Evolutionary conservation across 2,329 filamentous ascomycete genomes (phyloP).

Genomic region (Graphium sp.): DNA sequence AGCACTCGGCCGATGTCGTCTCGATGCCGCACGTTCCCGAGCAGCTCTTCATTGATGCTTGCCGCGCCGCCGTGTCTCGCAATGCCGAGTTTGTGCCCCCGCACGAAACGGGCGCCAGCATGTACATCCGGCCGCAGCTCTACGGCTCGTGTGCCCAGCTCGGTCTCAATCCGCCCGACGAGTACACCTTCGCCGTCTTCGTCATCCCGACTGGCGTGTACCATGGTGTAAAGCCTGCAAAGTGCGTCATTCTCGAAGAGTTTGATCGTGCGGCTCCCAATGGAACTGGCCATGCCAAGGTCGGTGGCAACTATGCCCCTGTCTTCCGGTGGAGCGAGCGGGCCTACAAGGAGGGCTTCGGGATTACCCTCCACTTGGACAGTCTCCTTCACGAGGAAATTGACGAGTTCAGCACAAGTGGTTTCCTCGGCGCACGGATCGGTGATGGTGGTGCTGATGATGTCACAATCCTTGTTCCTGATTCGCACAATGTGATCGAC

Average conservation of each 20-base stretch:
- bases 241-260: slow-evolving; percentile 73
- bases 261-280: slow-evolving; percentile 90
- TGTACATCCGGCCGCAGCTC: slow-evolving; percentile 82
- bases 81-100: slow-evolving; percentile 89
- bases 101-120: slow-evolving; percentile 70
- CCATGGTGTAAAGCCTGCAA: slow-evolving; percentile 78
- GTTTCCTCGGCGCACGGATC: slow-evolving; percentile 67
- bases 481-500: slow-evolving; percentile 75
- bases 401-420: slow-evolving; percentile 91
- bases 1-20: slow-evolving; percentile 68
- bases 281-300: slow-evolving; percentile 80
- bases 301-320: slow-evolving; percentile 91
- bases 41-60: slow-evolving; percentile 58
- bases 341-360: slow-evolving; percentile 62
- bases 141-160: slow-evolving; percentile 82
- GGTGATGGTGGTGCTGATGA: slow-evolving; percentile 30
- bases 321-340: slow-evolving; percentile 77
- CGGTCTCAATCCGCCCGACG: slow-evolving; percentile 71
- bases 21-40: slow-evolving; percentile 69
- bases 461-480: slow-evolving; percentile 68
- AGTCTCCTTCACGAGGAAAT: slow-evolving; percentile 69
- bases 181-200: slow-evolving; percentile 83
- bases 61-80: slow-evolving; percentile 65
- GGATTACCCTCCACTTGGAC: slow-evolving; percentile 91
- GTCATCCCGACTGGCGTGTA: slow-evolving; percentile 89